Evolutionary conservation across 495 filamentous ascomycete genomes (phyloP).

Genomic region (Pyrenula aspistea): DNA sequence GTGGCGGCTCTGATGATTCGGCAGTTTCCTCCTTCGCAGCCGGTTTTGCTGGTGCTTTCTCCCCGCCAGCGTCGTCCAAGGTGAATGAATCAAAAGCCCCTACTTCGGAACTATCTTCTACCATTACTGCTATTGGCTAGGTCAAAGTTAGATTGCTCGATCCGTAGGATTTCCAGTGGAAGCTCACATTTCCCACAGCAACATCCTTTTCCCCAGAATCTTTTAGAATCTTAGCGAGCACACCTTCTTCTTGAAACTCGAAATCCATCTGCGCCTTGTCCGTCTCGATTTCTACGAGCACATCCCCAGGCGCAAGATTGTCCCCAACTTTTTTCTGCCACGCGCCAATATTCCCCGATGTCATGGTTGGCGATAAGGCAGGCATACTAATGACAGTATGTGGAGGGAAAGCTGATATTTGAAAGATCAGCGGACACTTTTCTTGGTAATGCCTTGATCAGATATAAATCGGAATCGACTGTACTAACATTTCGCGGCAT

Average conservation of each 20-base stretch:
- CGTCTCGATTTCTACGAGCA: constrained; percentile 99
- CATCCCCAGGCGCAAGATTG: constrained; percentile 76
- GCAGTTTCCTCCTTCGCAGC: constrained; percentile 51
- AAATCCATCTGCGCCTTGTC: constrained; percentile 99
- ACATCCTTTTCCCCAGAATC: constrained; percentile 92
- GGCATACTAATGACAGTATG: constrained; percentile 97
- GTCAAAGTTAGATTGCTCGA: constrained; percentile 1
- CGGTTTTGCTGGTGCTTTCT: constrained; percentile 44
- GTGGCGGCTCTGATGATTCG: constrained; percentile 44
- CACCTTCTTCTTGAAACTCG: constrained; percentile 97
- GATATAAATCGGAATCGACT: constrained; percentile 6
- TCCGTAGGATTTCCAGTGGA: constrained; percentile 16
- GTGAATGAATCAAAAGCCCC: constrained; percentile 81
- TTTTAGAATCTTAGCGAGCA: constrained; percentile 90
- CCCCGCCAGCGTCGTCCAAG: constrained; percentile 81
- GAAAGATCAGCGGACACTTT: neutral
- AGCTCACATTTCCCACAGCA: constrained; percentile 82
- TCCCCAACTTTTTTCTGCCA: constrained; percentile 99
- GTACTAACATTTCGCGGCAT: constrained; percentile 67
- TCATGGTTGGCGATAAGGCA: constrained; percentile 96
- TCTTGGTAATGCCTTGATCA: neutral
- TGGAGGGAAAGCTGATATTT: constrained; percentile 62
- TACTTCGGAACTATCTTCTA: constrained; percentile 81
- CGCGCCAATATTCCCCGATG: constrained; percentile 84
- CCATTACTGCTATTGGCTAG: constrained; percentile 91